phyloP scores from a whole-genome alignment of 2,329 filamentous ascomycete species.

The Pseudogymnoascus sp. region DNA sequence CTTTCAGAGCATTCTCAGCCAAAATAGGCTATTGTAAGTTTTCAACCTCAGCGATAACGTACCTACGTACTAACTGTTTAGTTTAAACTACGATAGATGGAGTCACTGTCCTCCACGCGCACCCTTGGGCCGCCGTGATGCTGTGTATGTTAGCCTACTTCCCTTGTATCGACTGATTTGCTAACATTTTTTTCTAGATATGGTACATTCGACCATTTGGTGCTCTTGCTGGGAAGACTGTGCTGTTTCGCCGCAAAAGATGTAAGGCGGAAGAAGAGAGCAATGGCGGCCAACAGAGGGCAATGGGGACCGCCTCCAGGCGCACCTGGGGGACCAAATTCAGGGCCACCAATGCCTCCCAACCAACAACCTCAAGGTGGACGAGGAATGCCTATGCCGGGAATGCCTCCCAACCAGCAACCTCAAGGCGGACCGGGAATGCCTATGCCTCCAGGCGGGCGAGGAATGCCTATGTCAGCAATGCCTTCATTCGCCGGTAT shows the following conservation, averaged over 20 bases:
- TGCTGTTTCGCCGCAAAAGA: constrained; percentile 74
- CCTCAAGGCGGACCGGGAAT: not conserved
- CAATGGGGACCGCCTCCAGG: constrained; percentile 25
- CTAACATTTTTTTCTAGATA: constrained; percentile 49
- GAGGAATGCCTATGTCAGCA: constrained; percentile 16
- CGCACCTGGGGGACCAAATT: not conserved
- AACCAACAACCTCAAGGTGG: constrained; percentile 10
- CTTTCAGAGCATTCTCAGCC: constrained; percentile 83
- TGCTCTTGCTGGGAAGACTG: constrained; percentile 73
- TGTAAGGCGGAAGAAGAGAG: constrained; percentile 66
- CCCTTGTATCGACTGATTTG: not conserved
- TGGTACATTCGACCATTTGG: constrained; percentile 81
- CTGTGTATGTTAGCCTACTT: constrained; percentile 45
- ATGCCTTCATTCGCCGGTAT: constrained; percentile 27
- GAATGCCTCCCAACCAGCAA: not conserved
- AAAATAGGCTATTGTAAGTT: constrained; percentile 75
- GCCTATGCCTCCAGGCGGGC: not conserved
- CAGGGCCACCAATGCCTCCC: not conserved
- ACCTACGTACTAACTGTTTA: constrained; percentile 12
- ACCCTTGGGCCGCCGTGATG: constrained; percentile 67
- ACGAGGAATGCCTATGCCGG: constrained; percentile 1
- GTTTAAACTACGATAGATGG: constrained; percentile 68
- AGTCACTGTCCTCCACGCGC: constrained; percentile 82
- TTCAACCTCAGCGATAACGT: not conserved
- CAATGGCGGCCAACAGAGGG: constrained; percentile 47